Base-by-base conservation (phyloP, 805 yeast genomes). In the Zygosaccharomyces pseudorouxii region DNA sequence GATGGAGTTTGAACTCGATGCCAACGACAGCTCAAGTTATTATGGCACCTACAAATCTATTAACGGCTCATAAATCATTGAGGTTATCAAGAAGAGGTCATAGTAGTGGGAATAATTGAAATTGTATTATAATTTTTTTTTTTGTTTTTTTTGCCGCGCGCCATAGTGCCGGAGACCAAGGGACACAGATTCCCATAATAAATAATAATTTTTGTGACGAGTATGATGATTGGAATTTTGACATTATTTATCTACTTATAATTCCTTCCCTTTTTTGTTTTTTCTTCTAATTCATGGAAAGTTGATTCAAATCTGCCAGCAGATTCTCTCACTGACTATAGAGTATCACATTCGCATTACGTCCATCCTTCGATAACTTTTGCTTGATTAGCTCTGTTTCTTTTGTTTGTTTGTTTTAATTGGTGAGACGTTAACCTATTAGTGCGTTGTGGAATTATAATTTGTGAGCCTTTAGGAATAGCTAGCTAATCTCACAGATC, bases 1-100 rank as follows among this genome's bases (percentile, higher is more conserved):
- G 56, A 18, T 53, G 56, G 56, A 53, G 52, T 23, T 30, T 53
- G 30, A 53, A 49, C 23, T 46, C 53, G 20, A 53, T 53, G 33
- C 54, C 56, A 6, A 49, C 36, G 19, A 45, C 56, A 16, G 49
- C 54, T 16, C 56, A 53, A 23, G 46, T 42, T n/a, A 45, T 51
- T 18, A 54, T 49, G 45, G 53, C 57, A 9, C 55, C 57, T 7
- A 51, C 54, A 5, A 52, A 52, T 33, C 28, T 54, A 11, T 47
- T 54, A 9, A 28, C 45, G 18, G 43, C 48, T 44, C 57, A 54
- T 43, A 54, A 46, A 18, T 54, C 57, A n/a, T 33, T 54, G 38
- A 54, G 53, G 29, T 42, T 54, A 20, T 20, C 51, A 11, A 54
- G 46, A 38, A 44, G 42, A 41, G 51, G 54, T 5, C 43, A 33